A percentile compares a stretch with the other conserved stretches of the same genome.
phyloP scores from a whole-genome alignment of 1,284 basidiomycete species.

The Hypsizygus ulmarius region DNA sequence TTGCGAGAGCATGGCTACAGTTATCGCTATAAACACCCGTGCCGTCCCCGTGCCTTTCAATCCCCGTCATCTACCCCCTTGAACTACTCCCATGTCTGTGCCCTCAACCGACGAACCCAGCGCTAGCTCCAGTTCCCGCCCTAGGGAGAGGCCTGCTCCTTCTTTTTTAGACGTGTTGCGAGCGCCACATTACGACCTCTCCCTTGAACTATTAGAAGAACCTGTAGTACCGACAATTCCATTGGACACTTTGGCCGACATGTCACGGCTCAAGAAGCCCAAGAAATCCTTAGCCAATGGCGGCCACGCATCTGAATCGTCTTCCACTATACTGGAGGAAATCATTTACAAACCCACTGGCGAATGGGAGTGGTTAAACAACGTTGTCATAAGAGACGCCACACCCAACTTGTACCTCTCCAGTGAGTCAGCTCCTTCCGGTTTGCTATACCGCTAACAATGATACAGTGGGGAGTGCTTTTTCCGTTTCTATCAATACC shows the following conservation, averaged over 20 bases:
- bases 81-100: not conserved
- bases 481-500: constrained; percentile 39
- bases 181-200: not conserved
- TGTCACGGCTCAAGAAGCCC: not conserved
- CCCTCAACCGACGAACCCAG: not conserved
- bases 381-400: constrained; percentile 28
- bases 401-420: constrained; percentile 25
- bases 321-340: constrained; percentile 10
- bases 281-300: not conserved
- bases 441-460: not conserved
- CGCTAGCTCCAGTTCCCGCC: no score
- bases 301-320: not conserved
- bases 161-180: no score
- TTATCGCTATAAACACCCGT: not conserved
- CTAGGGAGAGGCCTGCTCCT: no score
- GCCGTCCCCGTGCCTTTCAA: not conserved
- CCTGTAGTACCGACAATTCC: not conserved
- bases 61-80: not conserved
- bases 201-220: not conserved
- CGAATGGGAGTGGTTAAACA: constrained; percentile 38
- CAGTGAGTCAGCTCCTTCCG: constrained; percentile 3
- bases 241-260: not conserved
- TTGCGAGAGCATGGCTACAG: not conserved
- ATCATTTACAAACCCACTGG: constrained; percentile 35
- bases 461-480: constrained; percentile 38